Percentiles rank a stretch among this genome's conserved stretches.
Conservation (phyloP, 1,139 yeast genomes). For the Kazachstania sp. region DNA sequence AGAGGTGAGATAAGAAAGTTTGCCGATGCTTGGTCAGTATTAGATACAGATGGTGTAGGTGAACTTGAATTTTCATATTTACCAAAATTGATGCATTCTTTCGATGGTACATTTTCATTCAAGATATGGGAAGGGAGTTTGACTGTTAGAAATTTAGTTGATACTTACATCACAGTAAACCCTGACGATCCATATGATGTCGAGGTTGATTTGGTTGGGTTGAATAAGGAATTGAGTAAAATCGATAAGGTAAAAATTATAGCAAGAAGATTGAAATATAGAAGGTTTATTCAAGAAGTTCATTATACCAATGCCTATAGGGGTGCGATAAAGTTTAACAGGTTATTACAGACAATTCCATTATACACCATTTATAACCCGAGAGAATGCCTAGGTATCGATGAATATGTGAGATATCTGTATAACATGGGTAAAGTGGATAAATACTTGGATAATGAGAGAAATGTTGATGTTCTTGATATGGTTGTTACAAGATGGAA, state of each 20-base stretch:
- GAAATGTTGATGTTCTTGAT: slow-evolving; percentile 43
- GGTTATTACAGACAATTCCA: slow-evolving; percentile 61
- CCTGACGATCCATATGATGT: slow-evolving; percentile 54
- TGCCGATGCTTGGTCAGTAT: slow-evolving; percentile 64
- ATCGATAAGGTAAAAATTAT: slow-evolving; percentile 51
- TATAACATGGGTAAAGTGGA: slow-evolving; percentile 54
- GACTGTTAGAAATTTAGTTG: slow-evolving; percentile 42
- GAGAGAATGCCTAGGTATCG: slow-evolving; percentile 61
- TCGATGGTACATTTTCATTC: slow-evolving; percentile 69
- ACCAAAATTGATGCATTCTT: slow-evolving; percentile 49
- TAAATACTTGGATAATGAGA: slow-evolving; percentile 43
- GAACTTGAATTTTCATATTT: slow-evolving; percentile 50
- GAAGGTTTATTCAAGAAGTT: slow-evolving; percentile 57
- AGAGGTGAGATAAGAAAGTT: slow-evolving; percentile 70
- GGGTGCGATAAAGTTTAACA: slow-evolving; percentile 56
- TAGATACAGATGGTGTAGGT: slow-evolving; percentile 77
- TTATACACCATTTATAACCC: slow-evolving; percentile 64
- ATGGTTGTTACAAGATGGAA: slow-evolving; percentile 56
- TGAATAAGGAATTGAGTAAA: slow-evolving; percentile 37
- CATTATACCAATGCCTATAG: slow-evolving; percentile 45
- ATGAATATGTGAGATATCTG: slow-evolving; percentile 63
- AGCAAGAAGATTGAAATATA: slow-evolving; percentile 44
- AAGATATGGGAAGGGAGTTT: slow-evolving; percentile 53
- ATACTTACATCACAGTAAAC: slow-evolving; percentile 43
- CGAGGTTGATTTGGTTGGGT: slow-evolving; percentile 39